Conservation (phyloP, 345 rosid genomes). For the Odontarrhena argentea region DNA sequence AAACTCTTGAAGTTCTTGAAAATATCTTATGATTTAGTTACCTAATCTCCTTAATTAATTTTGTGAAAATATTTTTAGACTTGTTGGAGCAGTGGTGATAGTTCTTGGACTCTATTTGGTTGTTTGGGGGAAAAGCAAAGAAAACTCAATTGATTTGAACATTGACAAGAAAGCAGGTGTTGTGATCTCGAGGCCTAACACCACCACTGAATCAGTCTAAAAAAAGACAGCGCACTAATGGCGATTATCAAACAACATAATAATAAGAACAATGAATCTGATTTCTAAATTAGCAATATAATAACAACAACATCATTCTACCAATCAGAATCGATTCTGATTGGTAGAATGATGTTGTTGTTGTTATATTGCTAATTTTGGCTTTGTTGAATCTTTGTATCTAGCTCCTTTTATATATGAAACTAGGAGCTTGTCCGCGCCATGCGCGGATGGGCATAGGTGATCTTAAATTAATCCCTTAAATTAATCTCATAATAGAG, state of each 20-base stretch:
- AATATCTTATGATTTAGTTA: background rate
- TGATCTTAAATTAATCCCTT: too few relatives aligned
- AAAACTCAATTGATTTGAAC: slow-evolving; percentile 39
- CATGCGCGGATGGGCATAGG: too few relatives aligned
- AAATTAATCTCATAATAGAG: too few relatives aligned
- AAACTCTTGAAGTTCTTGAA: slow-evolving; percentile 11
- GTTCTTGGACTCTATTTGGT: slow-evolving; percentile 69
- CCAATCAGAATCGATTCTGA: slow-evolving; percentile 17
- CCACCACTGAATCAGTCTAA: slow-evolving; percentile 24
- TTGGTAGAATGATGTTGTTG: slow-evolving; percentile 33
- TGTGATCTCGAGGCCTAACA: slow-evolving; percentile 25
- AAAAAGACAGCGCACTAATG: slow-evolving; percentile 15
- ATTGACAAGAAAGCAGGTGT: slow-evolving; percentile 33
- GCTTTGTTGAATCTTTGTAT: slow-evolving; percentile 37
- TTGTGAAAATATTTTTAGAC: slow-evolving; percentile 39
- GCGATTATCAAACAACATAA: slow-evolving; percentile 21
- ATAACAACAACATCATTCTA: too few relatives aligned
- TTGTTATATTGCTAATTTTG: slow-evolving; percentile 32
- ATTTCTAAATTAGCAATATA: slow-evolving; percentile 13
- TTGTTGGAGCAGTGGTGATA: slow-evolving; percentile 64
- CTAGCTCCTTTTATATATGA: slow-evolving; percentile 34
- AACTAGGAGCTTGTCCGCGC: too few relatives aligned
- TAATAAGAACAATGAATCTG: slow-evolving; percentile 28
- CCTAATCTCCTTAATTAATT: background rate
- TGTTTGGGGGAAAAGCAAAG: slow-evolving; percentile 81